These are phyloP conservation scores for Alternaria consortialis DNA, from an alignment of 2,329 filamentous ascomycete species.

Conservation along the genomic window DNA sequence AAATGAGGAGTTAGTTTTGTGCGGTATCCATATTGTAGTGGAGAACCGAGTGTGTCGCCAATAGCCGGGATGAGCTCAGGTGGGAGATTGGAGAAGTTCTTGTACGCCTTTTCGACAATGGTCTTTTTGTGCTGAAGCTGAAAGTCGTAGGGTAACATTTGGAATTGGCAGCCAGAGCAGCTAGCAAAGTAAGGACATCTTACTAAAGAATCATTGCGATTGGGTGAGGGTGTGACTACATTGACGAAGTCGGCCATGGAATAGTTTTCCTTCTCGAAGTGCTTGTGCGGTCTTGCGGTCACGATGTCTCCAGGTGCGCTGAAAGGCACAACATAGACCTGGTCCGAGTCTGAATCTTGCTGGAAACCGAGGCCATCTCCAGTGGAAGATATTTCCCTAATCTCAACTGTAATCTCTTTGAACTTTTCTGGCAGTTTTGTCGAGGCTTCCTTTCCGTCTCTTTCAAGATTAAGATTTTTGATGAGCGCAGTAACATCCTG, in stretches of 20 bases:
- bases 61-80: slow-evolving; percentile 78
- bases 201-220: slow-evolving; percentile 79
- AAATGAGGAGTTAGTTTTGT: slow-evolving; percentile 98
- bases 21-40: slow-evolving; percentile 89
- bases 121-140: slow-evolving; percentile 85
- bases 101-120: slow-evolving; percentile 90
- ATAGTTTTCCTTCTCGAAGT: slow-evolving; percentile 72
- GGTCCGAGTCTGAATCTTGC: slow-evolving; percentile 66
- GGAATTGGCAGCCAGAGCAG: slow-evolving; percentile 93
- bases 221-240: slow-evolving; percentile 74
- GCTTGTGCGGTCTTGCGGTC: slow-evolving; percentile 79
- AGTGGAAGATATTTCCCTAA: slow-evolving; percentile 84
- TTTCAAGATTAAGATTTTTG: slow-evolving; percentile 43
- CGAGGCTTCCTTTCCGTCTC: slow-evolving; percentile 24
- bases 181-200: slow-evolving; percentile 85
- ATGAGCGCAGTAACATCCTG: slow-evolving; percentile 57
- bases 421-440: slow-evolving; percentile 69
- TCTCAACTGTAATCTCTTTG: slow-evolving; percentile 81
- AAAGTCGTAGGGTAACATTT: slow-evolving; percentile 90
- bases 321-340: slow-evolving; percentile 89
- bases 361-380: slow-evolving; percentile 86
- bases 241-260: slow-evolving; percentile 83
- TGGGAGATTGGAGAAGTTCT: slow-evolving; percentile 86
- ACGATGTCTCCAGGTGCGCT: slow-evolving; percentile 84
- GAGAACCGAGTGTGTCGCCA: slow-evolving; percentile 86